Evolutionary conservation across 179 eudicot species (phyloP), one percentile per base, ranked within the genome.

Genomic region (Heliamphora ciliata): DNA sequence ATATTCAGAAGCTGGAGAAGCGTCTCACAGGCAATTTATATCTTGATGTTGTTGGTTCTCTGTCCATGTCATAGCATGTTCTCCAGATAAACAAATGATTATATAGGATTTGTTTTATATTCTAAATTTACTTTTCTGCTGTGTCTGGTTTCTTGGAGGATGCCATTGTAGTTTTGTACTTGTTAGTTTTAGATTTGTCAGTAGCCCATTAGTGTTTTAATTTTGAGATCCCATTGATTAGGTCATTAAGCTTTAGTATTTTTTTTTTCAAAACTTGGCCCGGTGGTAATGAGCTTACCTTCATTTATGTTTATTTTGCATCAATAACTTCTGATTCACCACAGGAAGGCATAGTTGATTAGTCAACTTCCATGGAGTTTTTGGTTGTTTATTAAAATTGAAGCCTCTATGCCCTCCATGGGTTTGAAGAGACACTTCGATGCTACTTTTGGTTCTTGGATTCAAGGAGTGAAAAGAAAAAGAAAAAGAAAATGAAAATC

Each of bases 1-100:
- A 89, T 70, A 88, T 95, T 76, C 93, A 94, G 89, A 89, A 88
- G 83, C 83, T 94, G 84, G 95, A 90, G 87, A 90, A 86, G 74
- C 84, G 66, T 81, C 89, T 95, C 68, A 83, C 90, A 87, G 98
- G 98, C 79, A 84, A 82, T 60, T 73, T 15, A 77, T 55, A 47
- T n/a, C 78, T 76, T 52, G n/a, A 80, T 51, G 17, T 67, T 75
- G 11, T 67, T 47, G 10, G 11, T 75, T 75, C 31, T 15, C 14
- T 74, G 18, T 7, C 15, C 47, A 56, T 55, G 4, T 17, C 40
- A 5, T 44, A 10, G 64, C 54, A 40, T 69, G 47, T 69, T 44
- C 6, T 17, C 13, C 17, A 17, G 54, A 55, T 46, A 9, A 65
- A 65, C 31, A 74, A 17, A 4, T 21, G 7, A 8, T 52, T 52